Evolutionary conservation across 2,329 filamentous ascomycete genomes (phyloP).

Genomic region (Penicillium nordicum): DNA sequence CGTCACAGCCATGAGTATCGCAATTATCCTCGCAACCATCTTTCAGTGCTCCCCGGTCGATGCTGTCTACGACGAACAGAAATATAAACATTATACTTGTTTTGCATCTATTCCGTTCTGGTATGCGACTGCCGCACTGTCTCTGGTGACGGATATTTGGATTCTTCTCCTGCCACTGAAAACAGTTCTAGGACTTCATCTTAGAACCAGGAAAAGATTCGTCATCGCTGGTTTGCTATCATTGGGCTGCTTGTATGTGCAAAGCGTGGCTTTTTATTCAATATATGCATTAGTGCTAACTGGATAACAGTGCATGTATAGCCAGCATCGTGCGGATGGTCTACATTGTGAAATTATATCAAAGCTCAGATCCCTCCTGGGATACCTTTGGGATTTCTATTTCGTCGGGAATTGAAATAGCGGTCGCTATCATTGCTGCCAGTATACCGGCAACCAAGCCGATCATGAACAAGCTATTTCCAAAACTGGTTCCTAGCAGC

Average conservation of each 20-base stretch:
- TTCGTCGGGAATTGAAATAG: constrained; percentile 5
- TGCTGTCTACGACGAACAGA: background rate
- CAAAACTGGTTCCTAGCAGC: background rate
- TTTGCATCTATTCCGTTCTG: constrained; percentile 4
- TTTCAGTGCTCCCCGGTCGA: constrained; percentile 6
- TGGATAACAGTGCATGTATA: constrained; percentile 7
- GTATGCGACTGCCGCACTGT: constrained; percentile 5
- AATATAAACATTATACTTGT: background rate
- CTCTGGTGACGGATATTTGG: constrained; percentile 11
- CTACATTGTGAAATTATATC: constrained; percentile 12
- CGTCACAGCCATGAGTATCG: constrained; percentile 10
- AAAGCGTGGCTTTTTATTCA: no score
- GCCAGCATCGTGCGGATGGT: constrained; percentile 12
- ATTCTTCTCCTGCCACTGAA: constrained; percentile 9
- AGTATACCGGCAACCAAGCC: background rate
- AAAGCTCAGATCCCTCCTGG: constrained; percentile 9
- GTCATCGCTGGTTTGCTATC: background rate
- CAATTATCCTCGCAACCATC: constrained; percentile 8
- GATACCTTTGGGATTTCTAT: constrained; percentile 10
- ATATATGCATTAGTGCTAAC: background rate
- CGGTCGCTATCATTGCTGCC: background rate
- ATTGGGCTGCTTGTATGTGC: background rate
- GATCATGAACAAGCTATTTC: background rate
- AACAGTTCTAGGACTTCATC: background rate
- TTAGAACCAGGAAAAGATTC: background rate